These are phyloP conservation scores for Neurospora sp. DNA, from an alignment of 2,329 filamentous ascomycete species.

Conservation along the genomic window DNA sequence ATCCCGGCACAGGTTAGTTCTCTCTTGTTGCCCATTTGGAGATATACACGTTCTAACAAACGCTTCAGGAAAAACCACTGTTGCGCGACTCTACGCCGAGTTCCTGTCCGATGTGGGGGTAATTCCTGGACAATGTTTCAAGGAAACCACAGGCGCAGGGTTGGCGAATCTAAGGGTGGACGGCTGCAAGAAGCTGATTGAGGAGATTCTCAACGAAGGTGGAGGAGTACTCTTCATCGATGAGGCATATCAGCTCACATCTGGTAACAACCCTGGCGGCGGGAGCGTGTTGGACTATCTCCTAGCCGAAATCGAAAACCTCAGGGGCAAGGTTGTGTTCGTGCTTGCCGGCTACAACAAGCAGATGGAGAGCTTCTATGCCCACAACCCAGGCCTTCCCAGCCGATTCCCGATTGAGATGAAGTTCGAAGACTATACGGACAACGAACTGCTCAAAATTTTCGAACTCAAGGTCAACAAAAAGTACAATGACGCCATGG, in stretches of 20 bases:
- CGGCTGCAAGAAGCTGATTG: slow-evolving; percentile 46
- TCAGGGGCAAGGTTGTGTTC: slow-evolving; percentile 58
- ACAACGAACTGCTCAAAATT: slow-evolving; percentile 54
- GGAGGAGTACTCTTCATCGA: slow-evolving; percentile 70
- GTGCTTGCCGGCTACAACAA: slow-evolving; percentile 64
- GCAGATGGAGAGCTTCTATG: slow-evolving; percentile 68
- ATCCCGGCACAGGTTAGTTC: slow-evolving; percentile 58
- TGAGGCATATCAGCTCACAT: slow-evolving; percentile 65
- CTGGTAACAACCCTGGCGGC: slow-evolving; percentile 46
- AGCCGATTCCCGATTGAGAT: slow-evolving; percentile 59
- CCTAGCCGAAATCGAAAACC: slow-evolving; percentile 62
- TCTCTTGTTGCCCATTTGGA: slow-evolving; percentile 5
- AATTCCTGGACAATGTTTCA: slow-evolving; percentile 48
- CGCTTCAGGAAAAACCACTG: slow-evolving; percentile 56
- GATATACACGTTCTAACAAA: background rate
- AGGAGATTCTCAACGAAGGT: slow-evolving; percentile 43
- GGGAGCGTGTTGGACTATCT: slow-evolving; percentile 58
- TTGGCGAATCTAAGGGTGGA: slow-evolving; percentile 53
- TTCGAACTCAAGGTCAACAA: slow-evolving; percentile 42
- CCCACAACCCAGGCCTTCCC: slow-evolving; percentile 60
- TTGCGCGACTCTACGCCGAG: slow-evolving; percentile 58
- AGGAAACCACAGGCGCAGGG: slow-evolving; percentile 58
- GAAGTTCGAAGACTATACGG: slow-evolving; percentile 59
- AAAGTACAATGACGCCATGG: slow-evolving; percentile 46
- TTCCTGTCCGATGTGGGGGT: slow-evolving; percentile 54